A percentile compares a stretch with the other conserved stretches of the same genome.
These are phyloP conservation scores for Candida cerambycidarum DNA, from an alignment of 805 yeast species.

Conservation along the genomic window DNA sequence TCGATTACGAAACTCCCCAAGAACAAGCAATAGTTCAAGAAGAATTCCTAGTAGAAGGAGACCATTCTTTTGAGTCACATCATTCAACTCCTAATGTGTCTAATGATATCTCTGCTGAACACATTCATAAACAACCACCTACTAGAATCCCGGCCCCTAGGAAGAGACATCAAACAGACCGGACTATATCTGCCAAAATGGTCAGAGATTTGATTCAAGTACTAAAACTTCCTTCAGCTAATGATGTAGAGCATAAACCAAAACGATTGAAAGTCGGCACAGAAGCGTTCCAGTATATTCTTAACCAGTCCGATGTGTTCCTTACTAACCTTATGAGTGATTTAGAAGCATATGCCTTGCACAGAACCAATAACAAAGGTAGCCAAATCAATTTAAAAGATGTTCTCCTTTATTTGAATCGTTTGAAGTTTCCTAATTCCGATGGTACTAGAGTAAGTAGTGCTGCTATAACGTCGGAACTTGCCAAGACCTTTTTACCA, in stretches of 20 bases:
- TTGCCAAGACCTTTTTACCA: slow-evolving; percentile 39
- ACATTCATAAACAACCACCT: neutral
- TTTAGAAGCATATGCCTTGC: slow-evolving; percentile 36
- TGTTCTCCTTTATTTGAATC: slow-evolving; percentile 32
- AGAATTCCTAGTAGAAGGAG: neutral
- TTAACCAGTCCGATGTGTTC: slow-evolving; percentile 31
- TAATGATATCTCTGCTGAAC: too few relatives aligned
- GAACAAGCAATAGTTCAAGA: neutral
- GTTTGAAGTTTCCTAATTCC: slow-evolving; percentile 25
- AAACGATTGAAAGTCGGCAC: slow-evolving; percentile 3
- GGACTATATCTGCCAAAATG: slow-evolving; percentile 7
- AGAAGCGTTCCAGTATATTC: slow-evolving; percentile 21
- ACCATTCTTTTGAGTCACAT: neutral
- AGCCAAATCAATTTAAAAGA: slow-evolving; percentile 31
- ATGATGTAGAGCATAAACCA: neutral
- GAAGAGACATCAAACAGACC: neutral
- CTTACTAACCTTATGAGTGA: slow-evolving; percentile 30
- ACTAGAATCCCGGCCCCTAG: neutral
- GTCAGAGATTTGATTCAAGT: slow-evolving; percentile 20
- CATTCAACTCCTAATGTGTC: neutral
- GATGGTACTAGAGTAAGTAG: slow-evolving; percentile 14
- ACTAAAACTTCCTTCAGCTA: neutral
- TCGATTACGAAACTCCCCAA: neutral
- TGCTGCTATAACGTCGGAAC: slow-evolving; percentile 23
- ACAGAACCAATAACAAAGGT: slow-evolving; percentile 22